These are phyloP conservation scores for Kuraishia capsulata DNA, from an alignment of 805 yeast species.

Conservation along the genomic window DNA sequence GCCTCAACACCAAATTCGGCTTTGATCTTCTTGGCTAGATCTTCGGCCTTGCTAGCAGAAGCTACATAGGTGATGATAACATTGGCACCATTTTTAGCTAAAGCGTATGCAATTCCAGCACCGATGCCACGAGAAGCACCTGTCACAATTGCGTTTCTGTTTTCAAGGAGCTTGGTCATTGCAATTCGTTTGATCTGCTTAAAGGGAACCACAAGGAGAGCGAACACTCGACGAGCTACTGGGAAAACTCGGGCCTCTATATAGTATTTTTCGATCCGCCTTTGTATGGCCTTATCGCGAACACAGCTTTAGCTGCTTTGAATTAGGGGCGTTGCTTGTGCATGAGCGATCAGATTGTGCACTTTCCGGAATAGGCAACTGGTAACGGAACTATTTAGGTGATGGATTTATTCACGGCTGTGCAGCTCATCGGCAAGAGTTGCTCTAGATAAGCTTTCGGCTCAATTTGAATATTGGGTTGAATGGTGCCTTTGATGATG, in stretches of 20 bases:
- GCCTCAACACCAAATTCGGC: conserved; percentile 5
- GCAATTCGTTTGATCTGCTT: background rate
- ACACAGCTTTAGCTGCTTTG: too few relatives aligned
- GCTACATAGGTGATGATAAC: conserved; percentile 9
- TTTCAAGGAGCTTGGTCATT: background rate
- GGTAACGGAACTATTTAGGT: too few relatives aligned
- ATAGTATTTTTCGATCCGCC: background rate
- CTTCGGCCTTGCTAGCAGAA: conserved; percentile 3
- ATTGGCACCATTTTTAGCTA: conserved; percentile 10
- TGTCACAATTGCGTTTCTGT: conserved; percentile 9
- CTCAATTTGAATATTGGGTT: too few relatives aligned
- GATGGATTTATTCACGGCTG: too few relatives aligned
- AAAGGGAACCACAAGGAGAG: background rate
- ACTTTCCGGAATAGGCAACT: background rate
- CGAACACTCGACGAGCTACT: background rate
- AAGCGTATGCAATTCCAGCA: conserved; percentile 7
- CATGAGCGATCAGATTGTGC: background rate
- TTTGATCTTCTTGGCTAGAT: conserved; percentile 2
- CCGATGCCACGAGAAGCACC: conserved; percentile 14
- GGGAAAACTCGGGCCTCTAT: background rate
- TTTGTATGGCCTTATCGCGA: background rate
- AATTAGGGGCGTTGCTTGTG: background rate
- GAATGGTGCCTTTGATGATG: too few relatives aligned
- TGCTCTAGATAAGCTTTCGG: too few relatives aligned
- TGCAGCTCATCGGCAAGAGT: too few relatives aligned